These are phyloP conservation scores for Aspergillus terreus DNA, from an alignment of 2,329 filamentous ascomycete genomes.

Conservation along the genomic window DNA sequence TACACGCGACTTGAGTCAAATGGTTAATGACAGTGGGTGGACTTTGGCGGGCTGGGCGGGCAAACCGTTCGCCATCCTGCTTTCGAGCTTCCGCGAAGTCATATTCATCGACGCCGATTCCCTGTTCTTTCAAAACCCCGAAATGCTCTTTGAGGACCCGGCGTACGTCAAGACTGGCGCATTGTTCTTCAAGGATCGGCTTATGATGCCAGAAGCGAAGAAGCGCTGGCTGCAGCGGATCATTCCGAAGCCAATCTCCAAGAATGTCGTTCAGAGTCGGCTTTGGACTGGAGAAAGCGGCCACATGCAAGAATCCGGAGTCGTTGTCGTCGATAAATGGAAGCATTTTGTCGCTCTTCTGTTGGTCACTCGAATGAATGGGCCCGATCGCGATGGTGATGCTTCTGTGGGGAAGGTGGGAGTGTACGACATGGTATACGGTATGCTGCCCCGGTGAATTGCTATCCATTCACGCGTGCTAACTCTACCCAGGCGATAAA, in stretches of 20 bases:
- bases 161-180: conserved; percentile 42
- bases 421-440: conserved; percentile 48
- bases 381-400: conserved; percentile 44
- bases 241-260: conserved; percentile 42
- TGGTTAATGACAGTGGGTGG: conserved; percentile 46
- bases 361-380: conserved; percentile 30
- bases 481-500: conserved; percentile 39
- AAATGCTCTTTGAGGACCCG: conserved; percentile 41
- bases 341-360: conserved; percentile 44
- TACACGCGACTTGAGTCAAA: conserved; percentile 43
- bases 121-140: conserved; percentile 43
- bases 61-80: conserved; percentile 46
- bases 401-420: conserved; percentile 34
- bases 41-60: conserved; percentile 44
- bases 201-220: conserved; percentile 38
- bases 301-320: conserved; percentile 43
- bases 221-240: conserved; percentile 41
- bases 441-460: conserved; percentile 18
- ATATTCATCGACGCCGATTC: conserved; percentile 48
- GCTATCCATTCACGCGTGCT: not conserved
- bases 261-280: conserved; percentile 32
- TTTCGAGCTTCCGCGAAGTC: conserved; percentile 46
- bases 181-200: conserved; percentile 46
- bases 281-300: conserved; percentile 16
- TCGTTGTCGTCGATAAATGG: conserved; percentile 47